phyloP scores from a whole-genome alignment of 78 protist genomes.

The Dictyostelium purpureum region DNA sequence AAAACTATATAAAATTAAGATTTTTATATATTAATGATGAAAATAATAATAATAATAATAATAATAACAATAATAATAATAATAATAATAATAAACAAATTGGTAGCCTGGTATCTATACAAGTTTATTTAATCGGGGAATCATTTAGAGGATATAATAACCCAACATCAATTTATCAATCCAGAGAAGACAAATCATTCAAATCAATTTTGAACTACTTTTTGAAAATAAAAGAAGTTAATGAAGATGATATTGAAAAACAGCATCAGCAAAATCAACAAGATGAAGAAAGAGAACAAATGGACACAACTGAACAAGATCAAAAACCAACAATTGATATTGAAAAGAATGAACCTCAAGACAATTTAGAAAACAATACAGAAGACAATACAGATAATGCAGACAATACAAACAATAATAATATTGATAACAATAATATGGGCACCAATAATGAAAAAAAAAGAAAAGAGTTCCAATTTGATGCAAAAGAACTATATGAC shows the following conservation, averaged over 20 bases:
- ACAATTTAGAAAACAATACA: background rate
- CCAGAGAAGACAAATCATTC: background rate
- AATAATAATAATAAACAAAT: background rate
- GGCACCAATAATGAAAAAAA: background rate
- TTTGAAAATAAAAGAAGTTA: background rate
- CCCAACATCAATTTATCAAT: background rate
- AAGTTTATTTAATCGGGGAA: conserved; percentile 19
- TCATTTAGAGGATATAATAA: conserved; percentile 11
- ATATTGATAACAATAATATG: background rate
- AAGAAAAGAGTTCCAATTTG: background rate
- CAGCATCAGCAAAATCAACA: background rate
- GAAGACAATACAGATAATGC: background rate
- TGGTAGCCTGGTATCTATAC: conserved; percentile 17
- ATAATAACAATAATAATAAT: background rate
- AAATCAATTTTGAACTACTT: conserved; percentile 54
- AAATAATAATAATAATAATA: background rate
- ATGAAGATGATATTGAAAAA: background rate
- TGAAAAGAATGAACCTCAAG: background rate
- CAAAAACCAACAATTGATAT: background rate
- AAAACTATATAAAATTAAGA: background rate
- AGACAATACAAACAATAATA: background rate
- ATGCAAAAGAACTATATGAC: conserved; percentile 29
- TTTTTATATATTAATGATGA: background rate
- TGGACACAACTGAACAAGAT: background rate
- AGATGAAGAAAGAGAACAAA: background rate